A percentile compares a stretch with the other conserved stretches of the same genome.
Evolutionary conservation across 73 alveolate genomes (phyloP).

Genomic region (Breviolum minutum): DNA sequence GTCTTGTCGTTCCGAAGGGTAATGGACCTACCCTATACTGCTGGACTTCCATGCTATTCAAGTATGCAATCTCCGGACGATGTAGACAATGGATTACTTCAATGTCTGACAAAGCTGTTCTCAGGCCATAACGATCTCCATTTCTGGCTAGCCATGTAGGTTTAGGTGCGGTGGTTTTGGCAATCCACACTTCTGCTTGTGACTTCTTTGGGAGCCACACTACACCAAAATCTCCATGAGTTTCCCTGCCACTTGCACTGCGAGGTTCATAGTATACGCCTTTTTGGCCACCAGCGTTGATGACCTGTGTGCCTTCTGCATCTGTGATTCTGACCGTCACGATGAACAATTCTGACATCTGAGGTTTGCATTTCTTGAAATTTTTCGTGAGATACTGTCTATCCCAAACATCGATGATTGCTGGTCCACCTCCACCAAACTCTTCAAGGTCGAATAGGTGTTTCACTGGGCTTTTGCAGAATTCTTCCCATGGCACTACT

Average conservation of each 20-base stretch:
- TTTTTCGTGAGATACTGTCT: background rate
- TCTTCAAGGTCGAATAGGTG: background rate
- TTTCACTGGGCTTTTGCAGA: background rate
- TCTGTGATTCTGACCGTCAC: background rate
- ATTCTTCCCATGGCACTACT: background rate
- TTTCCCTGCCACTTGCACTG: background rate
- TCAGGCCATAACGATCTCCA: background rate
- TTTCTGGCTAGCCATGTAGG: background rate
- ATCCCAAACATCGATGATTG: background rate
- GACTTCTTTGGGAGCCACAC: background rate
- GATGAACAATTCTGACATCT: background rate
- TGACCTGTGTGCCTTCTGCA: background rate
- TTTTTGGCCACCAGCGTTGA: background rate
- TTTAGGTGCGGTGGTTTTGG: background rate
- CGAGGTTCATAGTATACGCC: background rate
- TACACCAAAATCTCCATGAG: background rate
- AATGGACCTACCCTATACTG: background rate
- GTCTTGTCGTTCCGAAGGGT: background rate
- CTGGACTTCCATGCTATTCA: background rate
- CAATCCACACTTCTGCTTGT: background rate
- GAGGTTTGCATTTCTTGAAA: background rate
- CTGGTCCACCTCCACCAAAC: no score
- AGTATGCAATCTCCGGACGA: background rate
- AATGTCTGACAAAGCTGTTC: background rate
- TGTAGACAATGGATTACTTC: background rate